Evolutionary conservation across 306 rosid species (phyloP).

Genomic region (Urtica urens): DNA sequence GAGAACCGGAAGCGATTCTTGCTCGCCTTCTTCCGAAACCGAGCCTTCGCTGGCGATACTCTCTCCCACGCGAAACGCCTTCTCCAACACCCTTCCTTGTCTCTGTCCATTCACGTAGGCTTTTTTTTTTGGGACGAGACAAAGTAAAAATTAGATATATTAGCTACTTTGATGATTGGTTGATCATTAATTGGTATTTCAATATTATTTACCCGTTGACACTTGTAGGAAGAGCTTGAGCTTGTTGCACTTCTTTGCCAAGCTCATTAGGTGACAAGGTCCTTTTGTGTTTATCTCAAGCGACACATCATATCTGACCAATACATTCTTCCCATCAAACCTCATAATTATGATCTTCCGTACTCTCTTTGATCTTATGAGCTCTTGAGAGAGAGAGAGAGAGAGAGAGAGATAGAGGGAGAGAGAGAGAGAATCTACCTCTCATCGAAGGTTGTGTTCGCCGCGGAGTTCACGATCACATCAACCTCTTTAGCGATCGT

Average conservation of each 20-base stretch:
- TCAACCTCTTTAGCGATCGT: conserved; percentile 63
- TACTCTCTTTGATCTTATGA: no score
- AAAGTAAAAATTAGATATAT: no score
- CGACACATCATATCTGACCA: conserved; percentile 67
- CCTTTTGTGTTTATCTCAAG: conserved; percentile 79
- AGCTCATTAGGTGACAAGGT: conserved; percentile 66
- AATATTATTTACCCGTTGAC: conserved; percentile 55
- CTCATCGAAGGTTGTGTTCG: conserved; percentile 89
- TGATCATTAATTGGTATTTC: no score
- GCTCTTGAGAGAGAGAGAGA: no score
- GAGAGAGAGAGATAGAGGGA: neutral
- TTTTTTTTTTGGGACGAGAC: no score
- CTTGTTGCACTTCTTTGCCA: conserved; percentile 75
- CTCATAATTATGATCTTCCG: no score
- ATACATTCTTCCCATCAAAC: neutral
- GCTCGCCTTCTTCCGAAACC: conserved; percentile 29
- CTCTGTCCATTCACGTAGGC: conserved; percentile 98
- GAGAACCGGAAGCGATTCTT: conserved; percentile 29
- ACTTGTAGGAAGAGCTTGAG: conserved; percentile 84
- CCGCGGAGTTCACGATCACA: conserved; percentile 85
- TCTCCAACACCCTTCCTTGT: conserved; percentile 80
- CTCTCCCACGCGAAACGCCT: conserved; percentile 62
- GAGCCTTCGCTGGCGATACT: conserved; percentile 48
- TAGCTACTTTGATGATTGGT: no score
- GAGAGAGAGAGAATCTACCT: conserved; percentile 30